Conservation (phyloP, 1,284 basidiomycete genomes). For the Ganoderma lucidum region DNA sequence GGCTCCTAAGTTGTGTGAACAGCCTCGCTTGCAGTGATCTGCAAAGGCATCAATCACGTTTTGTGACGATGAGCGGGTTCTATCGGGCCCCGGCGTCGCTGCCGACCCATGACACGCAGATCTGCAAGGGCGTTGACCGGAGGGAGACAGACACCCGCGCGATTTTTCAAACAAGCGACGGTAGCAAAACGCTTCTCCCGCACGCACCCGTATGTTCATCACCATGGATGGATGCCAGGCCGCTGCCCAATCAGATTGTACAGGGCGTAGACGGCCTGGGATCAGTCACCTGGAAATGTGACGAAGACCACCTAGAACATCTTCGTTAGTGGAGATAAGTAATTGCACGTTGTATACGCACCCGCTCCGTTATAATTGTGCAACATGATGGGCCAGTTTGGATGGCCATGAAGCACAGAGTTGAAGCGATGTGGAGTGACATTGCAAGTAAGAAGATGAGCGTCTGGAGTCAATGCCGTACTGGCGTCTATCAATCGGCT, state of each 20-base stretch:
- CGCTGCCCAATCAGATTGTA: neutral
- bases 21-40: constrained; percentile 31
- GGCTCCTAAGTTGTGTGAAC: constrained; percentile 13
- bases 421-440: neutral
- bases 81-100: neutral
- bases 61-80: constrained; percentile 10
- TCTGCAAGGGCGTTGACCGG: constrained; percentile 20
- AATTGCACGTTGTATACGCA: neutral
- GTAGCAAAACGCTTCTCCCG: neutral
- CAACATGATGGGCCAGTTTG: neutral
- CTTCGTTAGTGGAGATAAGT: neutral
- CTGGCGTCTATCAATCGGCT: constrained; percentile 17
- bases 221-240: neutral
- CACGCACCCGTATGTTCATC: constrained; percentile 1
- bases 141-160: constrained; percentile 6
- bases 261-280: neutral
- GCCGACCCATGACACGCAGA: constrained; percentile 15
- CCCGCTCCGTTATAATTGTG: neutral
- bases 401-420: neutral
- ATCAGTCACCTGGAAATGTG: neutral
- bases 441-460: neutral
- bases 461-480: neutral
- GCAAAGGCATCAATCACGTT: constrained; percentile 31
- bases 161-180: constrained; percentile 1
- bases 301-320: neutral